These are phyloP conservation scores for Tarenaya hassleriana DNA, from an alignment of 345 rosid species.

Conservation along the genomic window DNA sequence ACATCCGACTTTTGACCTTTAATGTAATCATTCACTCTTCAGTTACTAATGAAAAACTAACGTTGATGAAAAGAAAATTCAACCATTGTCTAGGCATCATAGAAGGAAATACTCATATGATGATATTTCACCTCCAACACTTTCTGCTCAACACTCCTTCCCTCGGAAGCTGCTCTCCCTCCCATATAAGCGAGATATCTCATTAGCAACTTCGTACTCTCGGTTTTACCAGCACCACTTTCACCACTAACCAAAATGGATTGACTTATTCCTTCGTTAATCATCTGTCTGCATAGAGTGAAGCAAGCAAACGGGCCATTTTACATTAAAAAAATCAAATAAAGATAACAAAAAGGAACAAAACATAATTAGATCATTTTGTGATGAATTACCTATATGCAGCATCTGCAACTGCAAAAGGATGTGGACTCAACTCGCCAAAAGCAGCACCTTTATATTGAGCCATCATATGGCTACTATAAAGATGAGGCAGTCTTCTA, in stretches of 20 bases:
- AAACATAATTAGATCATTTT: neutral
- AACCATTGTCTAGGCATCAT: conserved; percentile 5
- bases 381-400: conserved; percentile 67
- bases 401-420: conserved; percentile 99
- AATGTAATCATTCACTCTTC: no score
- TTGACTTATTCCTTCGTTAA: conserved; percentile 84
- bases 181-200: conserved; percentile 99
- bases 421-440: conserved; percentile 98
- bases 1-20: no score
- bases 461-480: conserved; percentile 93
- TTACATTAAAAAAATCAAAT: neutral
- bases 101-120: neutral
- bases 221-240: conserved; percentile 99
- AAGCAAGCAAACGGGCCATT: conserved; percentile 11
- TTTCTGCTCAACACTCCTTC: conserved; percentile 95
- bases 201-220: conserved; percentile 96
- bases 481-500: conserved; percentile 86
- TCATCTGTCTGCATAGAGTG: conserved; percentile 61
- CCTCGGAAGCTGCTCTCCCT: conserved; percentile 89
- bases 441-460: conserved; percentile 92
- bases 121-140: conserved; percentile 74
- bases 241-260: conserved; percentile 96
- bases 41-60: no score
- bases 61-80: neutral
- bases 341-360: neutral